These are phyloP conservation scores for Baudoinia panamericana DNA, from an alignment of 495 filamentous ascomycete species.

Conservation along the genomic window DNA sequence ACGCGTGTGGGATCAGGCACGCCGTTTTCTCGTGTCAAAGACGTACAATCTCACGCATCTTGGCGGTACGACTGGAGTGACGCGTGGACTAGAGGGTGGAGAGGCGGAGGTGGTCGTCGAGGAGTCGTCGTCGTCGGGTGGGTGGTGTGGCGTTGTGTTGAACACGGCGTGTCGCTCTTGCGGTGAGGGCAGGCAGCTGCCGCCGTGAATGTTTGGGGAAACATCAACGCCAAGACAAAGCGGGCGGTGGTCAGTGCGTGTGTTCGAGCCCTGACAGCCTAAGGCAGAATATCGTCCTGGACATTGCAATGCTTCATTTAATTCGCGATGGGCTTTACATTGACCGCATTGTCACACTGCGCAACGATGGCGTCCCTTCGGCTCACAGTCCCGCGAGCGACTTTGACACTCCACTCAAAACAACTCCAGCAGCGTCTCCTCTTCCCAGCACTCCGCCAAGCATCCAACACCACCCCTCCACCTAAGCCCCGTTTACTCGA, in stretches of 20 bases:
- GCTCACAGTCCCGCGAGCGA: constrained; percentile 1
- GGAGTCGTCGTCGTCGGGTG: neutral
- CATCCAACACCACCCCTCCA: constrained; percentile 17
- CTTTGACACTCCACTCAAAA: constrained; percentile 9
- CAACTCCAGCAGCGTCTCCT: constrained; percentile 15
- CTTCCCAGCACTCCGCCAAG: constrained; percentile 9
- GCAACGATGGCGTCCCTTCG: constrained; percentile 15
- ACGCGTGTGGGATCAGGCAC: constrained; percentile 25
- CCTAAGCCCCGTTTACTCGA: constrained; percentile 50
- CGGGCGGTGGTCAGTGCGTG: no score
- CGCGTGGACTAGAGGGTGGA: neutral
- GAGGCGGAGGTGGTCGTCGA: neutral
- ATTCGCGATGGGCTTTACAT: no score
- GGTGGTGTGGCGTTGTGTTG: neutral
- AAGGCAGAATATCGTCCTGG: no score
- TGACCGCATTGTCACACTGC: no score
- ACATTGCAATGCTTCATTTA: no score
- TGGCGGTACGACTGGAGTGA: constrained; percentile 11
- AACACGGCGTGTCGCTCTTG: neutral
- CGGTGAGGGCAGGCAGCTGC: constrained; percentile 7
- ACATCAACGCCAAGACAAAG: no score
- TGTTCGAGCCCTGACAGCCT: no score
- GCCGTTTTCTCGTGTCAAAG: neutral
- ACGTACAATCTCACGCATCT: constrained; percentile 36
- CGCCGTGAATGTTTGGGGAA: neutral